Base-by-base conservation (phyloP, 2,329 filamentous ascomycete genomes). In the Hypoxylon sp. region DNA sequence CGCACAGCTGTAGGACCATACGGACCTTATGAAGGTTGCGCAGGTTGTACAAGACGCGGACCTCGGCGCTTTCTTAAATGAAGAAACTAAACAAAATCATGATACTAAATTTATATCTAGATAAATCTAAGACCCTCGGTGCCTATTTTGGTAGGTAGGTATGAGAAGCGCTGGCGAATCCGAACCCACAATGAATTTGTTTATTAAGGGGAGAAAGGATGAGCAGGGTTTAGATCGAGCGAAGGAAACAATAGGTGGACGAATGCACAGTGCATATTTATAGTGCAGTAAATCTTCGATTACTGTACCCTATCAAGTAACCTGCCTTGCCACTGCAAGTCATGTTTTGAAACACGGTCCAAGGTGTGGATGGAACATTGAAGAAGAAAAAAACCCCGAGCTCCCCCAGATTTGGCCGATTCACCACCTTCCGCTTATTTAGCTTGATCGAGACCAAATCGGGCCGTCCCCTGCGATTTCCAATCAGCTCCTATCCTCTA, bases 371-470 rank as follows among this genome's bases (percentile, higher is more conserved):
- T 56, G 44, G 30, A 40, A 44, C 50, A 36, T 51, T 48, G 37
- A 38, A 59, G n/a, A n/a, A n/a, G n/a, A n/a, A n/a, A n/a, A 53
- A 51, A 55, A 17, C 46, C 50, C 55, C 55, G 48, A 54, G 19
- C 48, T 55, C 51, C 51, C 53, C 54, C 51, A 60, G 51, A 54
- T 52, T 60, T 57, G 40, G 37, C 53, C 50, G 44, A 49, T 51
- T 53, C 45, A 52, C 26, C 40, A 58, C 49, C 46, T 57, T 51
- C 56, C 45, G 46, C 29, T 51, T 56, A 35, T 36, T 46, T 50
- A 49, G 43, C 51, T 43, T 55, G 51, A 54, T 57, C 55, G 51
- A 54, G 41, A 45, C 51, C 48, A 47, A 60, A 56, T 60, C 57
- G 57, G 57, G 48, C 57, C 57, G 57, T 36, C 51, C 57, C 57